phyloP scores from a whole-genome alignment of 208 protist species.

The Crithidia mellificae region DNA sequence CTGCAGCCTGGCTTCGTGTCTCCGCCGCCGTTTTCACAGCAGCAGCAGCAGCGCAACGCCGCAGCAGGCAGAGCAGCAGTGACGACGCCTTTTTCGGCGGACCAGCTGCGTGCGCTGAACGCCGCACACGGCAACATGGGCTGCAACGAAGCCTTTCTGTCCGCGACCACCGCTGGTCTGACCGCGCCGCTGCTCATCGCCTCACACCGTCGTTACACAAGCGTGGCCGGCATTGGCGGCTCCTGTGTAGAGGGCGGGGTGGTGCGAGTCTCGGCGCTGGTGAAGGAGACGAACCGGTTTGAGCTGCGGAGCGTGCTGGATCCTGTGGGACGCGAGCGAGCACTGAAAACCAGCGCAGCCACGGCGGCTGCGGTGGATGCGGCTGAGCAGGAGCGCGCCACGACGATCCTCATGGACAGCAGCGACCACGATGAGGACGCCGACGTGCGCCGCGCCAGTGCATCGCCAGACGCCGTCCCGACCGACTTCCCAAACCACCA shows the following conservation, averaged over 20 bases:
- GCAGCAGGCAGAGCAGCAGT: neutral
- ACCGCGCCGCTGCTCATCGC: slow-evolving; percentile 55
- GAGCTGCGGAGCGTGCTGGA: slow-evolving; percentile 27
- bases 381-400: neutral
- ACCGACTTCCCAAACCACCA: neutral
- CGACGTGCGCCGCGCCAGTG: neutral
- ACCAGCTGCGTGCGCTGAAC: slow-evolving; percentile 12
- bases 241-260: slow-evolving; percentile 59
- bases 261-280: slow-evolving; percentile 52
- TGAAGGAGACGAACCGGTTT: slow-evolving; percentile 40
- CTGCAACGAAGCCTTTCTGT: slow-evolving; percentile 41
- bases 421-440: neutral
- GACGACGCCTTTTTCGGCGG: neutral
- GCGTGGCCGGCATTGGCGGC: slow-evolving; percentile 54
- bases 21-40: neutral
- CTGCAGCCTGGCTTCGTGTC: neutral
- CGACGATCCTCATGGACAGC: neutral
- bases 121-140: neutral
- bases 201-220: slow-evolving; percentile 59
- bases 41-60: too few relatives aligned
- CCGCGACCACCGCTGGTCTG: slow-evolving; percentile 32
- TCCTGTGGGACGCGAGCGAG: neutral
- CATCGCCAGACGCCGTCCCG: neutral
- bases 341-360: neutral
- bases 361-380: neutral